Base-by-base conservation (phyloP, 257 asterid genomes). In the Primulina eburnea region DNA sequence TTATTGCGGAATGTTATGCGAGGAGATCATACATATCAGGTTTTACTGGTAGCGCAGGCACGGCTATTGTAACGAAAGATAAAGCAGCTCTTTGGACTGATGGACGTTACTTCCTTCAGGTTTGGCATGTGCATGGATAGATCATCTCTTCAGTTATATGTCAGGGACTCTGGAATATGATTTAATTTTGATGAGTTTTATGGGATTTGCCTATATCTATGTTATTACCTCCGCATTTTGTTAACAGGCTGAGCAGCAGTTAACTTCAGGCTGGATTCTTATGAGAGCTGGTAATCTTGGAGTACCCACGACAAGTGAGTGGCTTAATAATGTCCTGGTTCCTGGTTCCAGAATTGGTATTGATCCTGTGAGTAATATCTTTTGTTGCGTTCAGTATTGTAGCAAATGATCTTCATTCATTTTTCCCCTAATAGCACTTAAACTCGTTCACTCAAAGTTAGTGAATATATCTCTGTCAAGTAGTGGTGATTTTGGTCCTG, bases 21-120 rank as follows among this genome's bases (percentile, higher is more conserved):
- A 85, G 99, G 81, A 85, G 99, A 80, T 83, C 94, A 71, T 87
- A 89, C 76, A 83, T 93, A 79, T 90, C 99, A 34, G 96, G 96
- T 62, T 93, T 93, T 77, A 93, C 96, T 65, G 99, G 99, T 10
- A 93, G 99, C 64, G 99, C 99, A 60, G 99, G 97, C 63, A 93
- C 99, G 69, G 99, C 96, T 18, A 90, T 90, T 68, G 92, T 93
- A 76, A 93, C 99, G 5, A 93, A 90, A 81, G 94, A 87, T 78
- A 87, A 87, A 85, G 99, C 99, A 34, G 97, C 97, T 69, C 87
- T 93, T 67, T 93, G 99, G 99, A 93, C 99, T 2, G 99, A 93
- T 67, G 99, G 96, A 35, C 84, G 99, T 18, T 93, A 93, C 85
- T 93, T 93, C 76, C 92, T 93, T 53, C 99, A 90, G 97, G 98